phyloP scores from a whole-genome alignment of 2,329 filamentous ascomycete species.

The Neofusicoccum umdonicola region DNA sequence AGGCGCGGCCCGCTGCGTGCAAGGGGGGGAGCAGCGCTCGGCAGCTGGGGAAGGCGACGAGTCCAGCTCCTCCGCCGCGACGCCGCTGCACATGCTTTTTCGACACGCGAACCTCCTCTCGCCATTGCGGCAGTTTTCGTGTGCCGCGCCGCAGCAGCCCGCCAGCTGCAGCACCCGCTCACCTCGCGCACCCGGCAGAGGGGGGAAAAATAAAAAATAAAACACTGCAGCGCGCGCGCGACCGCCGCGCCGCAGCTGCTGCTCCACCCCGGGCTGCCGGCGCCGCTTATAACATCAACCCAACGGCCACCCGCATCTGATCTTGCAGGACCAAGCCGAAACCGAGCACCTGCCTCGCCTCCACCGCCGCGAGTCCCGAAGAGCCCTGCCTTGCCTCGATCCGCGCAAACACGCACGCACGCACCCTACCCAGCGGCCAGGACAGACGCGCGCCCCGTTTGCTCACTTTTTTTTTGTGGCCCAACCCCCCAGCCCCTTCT shows the following conservation, averaged over 20 bases:
- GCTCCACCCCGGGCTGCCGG: background rate
- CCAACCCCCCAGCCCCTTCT: background rate
- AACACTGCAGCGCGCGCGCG: background rate
- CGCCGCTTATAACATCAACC: constrained; percentile 3
- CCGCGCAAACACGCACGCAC: background rate
- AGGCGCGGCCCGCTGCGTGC: constrained; percentile 12
- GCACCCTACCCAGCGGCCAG: constrained; percentile 3
- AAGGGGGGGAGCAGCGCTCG: background rate
- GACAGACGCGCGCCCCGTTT: background rate
- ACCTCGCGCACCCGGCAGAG: background rate
- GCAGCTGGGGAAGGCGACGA: background rate
- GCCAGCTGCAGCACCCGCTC: background rate
- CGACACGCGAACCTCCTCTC: background rate
- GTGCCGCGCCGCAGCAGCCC: background rate
- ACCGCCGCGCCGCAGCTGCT: background rate
- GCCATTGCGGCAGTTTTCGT: constrained; percentile 1
- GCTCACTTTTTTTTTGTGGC: background rate
- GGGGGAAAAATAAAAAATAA: background rate
- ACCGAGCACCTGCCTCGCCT: background rate
- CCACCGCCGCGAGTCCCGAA: background rate
- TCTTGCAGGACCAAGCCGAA: background rate
- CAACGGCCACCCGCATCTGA: background rate
- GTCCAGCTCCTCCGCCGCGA: background rate
- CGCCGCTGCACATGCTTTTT: too few relatives aligned
- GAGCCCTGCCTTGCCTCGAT: too few relatives aligned